Evolutionary conservation across 495 filamentous ascomycete species (phyloP).

Genomic region (Daldinia loculata): DNA sequence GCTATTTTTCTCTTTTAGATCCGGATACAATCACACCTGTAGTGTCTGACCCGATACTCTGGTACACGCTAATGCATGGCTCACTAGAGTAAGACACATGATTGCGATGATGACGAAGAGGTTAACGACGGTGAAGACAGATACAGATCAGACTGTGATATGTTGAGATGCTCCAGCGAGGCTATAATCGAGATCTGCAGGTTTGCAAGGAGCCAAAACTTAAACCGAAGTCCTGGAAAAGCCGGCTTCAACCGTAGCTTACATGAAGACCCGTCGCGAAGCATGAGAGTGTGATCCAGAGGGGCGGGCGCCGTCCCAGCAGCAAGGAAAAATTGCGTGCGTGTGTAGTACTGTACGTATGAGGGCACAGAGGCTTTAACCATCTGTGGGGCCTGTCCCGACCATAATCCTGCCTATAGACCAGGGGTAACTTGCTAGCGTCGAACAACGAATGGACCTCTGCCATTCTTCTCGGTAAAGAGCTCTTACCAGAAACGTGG

Average conservation of each 20-base stretch:
- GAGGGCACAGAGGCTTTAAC: constrained; percentile 38
- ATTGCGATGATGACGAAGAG: constrained; percentile 21
- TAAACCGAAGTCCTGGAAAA: constrained; percentile 31
- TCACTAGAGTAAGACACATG: constrained; percentile 48
- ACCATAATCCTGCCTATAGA: constrained; percentile 38
- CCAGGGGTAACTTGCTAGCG: constrained; percentile 40
- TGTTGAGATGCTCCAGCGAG: constrained; percentile 35
- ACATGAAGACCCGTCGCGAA: constrained; percentile 31
- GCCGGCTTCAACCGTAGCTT: constrained; percentile 37
- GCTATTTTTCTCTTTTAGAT: constrained; percentile 41
- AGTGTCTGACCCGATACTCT: constrained; percentile 50
- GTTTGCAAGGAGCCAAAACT: constrained; percentile 22
- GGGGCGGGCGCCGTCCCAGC: constrained; percentile 40
- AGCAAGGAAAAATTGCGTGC: constrained; percentile 48
- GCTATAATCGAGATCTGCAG: constrained; percentile 26
- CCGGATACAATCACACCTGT: constrained; percentile 42
- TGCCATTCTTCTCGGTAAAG: constrained; percentile 32
- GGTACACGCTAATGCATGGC: constrained; percentile 52
- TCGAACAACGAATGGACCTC: constrained; percentile 41
- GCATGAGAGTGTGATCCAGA: constrained; percentile 40
- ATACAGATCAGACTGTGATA: constrained; percentile 25
- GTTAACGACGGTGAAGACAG: constrained; percentile 22
- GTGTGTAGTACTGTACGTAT: constrained; percentile 37
- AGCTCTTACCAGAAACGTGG: constrained; percentile 37
- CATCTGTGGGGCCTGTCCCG: constrained; percentile 41